A percentile compares a stretch with the other conserved stretches of the same genome.
These are phyloP conservation scores for Chlorociboria aeruginascens DNA, from an alignment of 495 filamentous ascomycete genomes.

Conservation along the genomic window DNA sequence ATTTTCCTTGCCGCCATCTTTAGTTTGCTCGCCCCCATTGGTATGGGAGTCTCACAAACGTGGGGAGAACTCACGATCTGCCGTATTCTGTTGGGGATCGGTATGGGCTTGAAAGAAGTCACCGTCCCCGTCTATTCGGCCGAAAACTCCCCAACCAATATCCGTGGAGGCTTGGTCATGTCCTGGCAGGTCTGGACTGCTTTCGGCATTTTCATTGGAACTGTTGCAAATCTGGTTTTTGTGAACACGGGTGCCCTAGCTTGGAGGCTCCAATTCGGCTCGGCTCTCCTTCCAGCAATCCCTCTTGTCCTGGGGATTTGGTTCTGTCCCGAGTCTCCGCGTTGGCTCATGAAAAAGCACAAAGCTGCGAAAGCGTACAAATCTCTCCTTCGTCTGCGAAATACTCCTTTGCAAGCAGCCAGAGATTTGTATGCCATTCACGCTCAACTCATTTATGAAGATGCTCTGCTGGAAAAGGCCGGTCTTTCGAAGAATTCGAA, in stretches of 20 bases:
- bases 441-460: constrained; percentile 44
- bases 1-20: constrained; percentile 48
- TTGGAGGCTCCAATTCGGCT: constrained; percentile 54
- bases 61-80: constrained; percentile 48
- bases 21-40: constrained; percentile 37
- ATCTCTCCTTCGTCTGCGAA: constrained; percentile 48
- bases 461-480: constrained; percentile 17
- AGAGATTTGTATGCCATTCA: constrained; percentile 63
- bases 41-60: constrained; percentile 39
- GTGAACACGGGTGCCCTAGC: constrained; percentile 39
- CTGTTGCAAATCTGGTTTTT: constrained; percentile 47
- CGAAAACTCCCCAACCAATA: constrained; percentile 46
- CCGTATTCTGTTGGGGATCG: constrained; percentile 49
- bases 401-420: constrained; percentile 56
- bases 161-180: constrained; percentile 54
- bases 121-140: constrained; percentile 53
- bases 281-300: constrained; percentile 60
- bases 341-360: constrained; percentile 54
- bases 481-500: constrained; percentile 21
- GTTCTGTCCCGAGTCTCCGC: constrained; percentile 54
- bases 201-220: constrained; percentile 50
- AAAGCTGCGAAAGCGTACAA: constrained; percentile 49
- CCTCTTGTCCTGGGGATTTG: constrained; percentile 50
- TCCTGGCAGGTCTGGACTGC: constrained; percentile 49
- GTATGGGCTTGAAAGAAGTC: constrained; percentile 53